Conservation (phyloP, 441 rosid genomes). For the Adansonia madagascariensis region DNA sequence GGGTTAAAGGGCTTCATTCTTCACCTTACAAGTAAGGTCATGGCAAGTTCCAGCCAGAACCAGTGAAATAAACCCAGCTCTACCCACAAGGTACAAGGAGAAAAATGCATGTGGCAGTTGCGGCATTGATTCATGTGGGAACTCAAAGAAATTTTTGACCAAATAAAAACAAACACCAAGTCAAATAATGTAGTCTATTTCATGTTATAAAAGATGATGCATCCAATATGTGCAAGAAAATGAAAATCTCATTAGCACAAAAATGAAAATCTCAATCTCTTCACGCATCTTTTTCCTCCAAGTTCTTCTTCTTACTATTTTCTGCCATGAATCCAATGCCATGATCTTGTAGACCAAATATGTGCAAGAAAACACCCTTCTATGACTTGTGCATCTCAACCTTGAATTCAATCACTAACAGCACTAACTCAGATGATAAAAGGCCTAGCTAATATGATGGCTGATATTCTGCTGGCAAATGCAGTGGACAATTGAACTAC, state of each 20-base stretch:
- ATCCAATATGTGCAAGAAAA: too few relatives aligned
- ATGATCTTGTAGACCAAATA: slow-evolving; percentile 49
- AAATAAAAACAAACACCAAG: neutral
- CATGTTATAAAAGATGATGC: neutral
- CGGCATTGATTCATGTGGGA: slow-evolving; percentile 11
- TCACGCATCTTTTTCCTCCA: slow-evolving; percentile 14
- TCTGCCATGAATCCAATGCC: slow-evolving; percentile 25
- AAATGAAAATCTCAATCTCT: slow-evolving; percentile 23
- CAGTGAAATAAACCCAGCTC: neutral
- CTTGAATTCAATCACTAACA: slow-evolving; percentile 43
- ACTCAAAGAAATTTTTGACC: neutral
- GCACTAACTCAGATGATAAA: slow-evolving; percentile 40
- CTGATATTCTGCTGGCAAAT: slow-evolving; percentile 51
- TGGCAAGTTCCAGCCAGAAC: neutral
- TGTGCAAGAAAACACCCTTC: slow-evolving; percentile 70
- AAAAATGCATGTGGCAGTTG: too few relatives aligned
- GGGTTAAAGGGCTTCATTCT: neutral
- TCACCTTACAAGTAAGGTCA: neutral
- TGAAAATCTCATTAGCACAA: slow-evolving; percentile 1
- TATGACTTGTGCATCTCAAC: slow-evolving; percentile 58
- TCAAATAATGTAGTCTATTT: neutral
- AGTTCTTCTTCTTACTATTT: slow-evolving; percentile 26
- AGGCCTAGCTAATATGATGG: slow-evolving; percentile 54
- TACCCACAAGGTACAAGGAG: neutral
- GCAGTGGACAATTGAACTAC: slow-evolving; percentile 54